Evolutionary conservation across 192 early-diverging fungal species (phyloP).

Genomic region (Phycomyces blakesleeanus): DNA sequence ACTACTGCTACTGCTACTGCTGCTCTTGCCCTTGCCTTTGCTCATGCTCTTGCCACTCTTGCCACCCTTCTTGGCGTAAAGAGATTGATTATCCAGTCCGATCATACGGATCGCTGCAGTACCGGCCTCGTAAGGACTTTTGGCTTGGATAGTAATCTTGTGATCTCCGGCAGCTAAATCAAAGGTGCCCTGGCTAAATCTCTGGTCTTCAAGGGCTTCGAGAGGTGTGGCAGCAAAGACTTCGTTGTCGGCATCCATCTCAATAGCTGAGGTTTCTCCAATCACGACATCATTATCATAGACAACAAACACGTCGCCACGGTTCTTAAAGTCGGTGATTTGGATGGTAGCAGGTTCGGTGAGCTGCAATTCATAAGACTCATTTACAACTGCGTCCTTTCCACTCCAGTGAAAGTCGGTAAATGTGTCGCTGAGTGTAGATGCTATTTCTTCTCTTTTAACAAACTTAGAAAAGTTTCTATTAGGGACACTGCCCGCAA

Average conservation of each 20-base stretch:
- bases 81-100: conserved; percentile 1
- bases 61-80: conserved; percentile 7
- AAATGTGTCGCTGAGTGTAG: conserved; percentile 15
- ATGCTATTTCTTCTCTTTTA: not conserved
- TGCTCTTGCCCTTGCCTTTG: too few species aligned
- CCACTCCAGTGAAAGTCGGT: conserved; percentile 28
- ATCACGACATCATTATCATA: conserved; percentile 27
- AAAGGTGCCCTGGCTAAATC: conserved; percentile 32
- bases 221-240: conserved; percentile 30
- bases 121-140: conserved; percentile 24
- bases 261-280: conserved; percentile 19
- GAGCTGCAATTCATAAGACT: conserved; percentile 18
- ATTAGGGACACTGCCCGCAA: conserved; percentile 3
- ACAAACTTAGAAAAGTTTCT: conserved; percentile 2
- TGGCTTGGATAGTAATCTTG: conserved; percentile 30
- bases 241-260: conserved; percentile 8
- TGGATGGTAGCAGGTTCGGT: conserved; percentile 19
- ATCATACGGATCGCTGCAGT: conserved; percentile 31
- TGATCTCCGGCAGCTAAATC: conserved; percentile 22
- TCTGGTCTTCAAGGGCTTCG: conserved; percentile 22
- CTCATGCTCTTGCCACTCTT: not conserved
- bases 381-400: conserved; percentile 12
- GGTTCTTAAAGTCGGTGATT: conserved; percentile 33
- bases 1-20: too few species aligned
- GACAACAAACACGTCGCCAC: conserved; percentile 28